Base-by-base conservation (phyloP, 495 filamentous ascomycete genomes). In the Xylaria scruposa region DNA sequence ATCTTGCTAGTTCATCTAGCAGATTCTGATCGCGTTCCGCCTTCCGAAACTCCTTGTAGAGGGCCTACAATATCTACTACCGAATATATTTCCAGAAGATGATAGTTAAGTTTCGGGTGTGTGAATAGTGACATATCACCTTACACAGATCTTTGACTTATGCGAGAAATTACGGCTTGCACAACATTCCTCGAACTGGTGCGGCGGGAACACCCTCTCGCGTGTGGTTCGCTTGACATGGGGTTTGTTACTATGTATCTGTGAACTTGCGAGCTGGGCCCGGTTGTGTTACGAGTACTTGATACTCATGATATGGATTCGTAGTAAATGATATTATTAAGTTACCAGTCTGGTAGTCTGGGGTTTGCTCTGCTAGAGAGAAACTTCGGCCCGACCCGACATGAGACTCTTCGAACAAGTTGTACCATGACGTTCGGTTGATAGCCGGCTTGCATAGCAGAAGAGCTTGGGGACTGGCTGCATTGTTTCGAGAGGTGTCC, bases 101-200 rank as follows among this genome's bases (percentile, higher is more conserved):
- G 42, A 70, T 44, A 9, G 33, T 8, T 38, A 24, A n/a, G 59
- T 33, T 33, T 64, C 47, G 51, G 26, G 38, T 33, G 24, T 36
- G 38, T 49, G 42, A n/a, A 12, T 54, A 51, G 64, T 38, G 64
- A 62, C 36, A 46, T 68, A 40, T 72, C 70, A 72, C 64, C 70
- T 68, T 38, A 58, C 65, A 72, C 70, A 72, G 70, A 72, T 72
- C 70, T 72, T 36, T 31, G 24, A 53, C 17, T 66, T 54, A 67
- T 72, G 64, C 70, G 21, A 66, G 51, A 10, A 44, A 29, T 60
- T 49, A 51, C 53, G 53, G 61, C 19, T 64, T 60, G 70, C 62
- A 21, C 61, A 60, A 56, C 70, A 67, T 15, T 19, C 46, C 56
- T 64, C 46, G 26, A 71, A 60, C 53, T 67, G 24, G n/a, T 60